Base-by-base conservation (phyloP, 1,284 basidiomycete species). In the Clitocybe nebularis region DNA sequence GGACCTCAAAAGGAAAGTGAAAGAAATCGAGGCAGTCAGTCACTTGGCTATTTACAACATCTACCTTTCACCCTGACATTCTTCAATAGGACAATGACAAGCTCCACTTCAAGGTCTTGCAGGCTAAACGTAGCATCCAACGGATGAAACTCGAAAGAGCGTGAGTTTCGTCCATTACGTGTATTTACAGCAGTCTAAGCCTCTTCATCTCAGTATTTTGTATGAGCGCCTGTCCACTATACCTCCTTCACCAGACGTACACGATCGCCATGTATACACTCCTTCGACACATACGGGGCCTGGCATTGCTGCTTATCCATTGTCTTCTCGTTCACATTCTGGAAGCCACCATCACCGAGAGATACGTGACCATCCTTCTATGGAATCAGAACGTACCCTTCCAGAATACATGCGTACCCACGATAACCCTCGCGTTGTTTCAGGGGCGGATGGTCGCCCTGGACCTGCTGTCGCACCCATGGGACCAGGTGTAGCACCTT, bases 71-170 rank as follows among this genome's bases (percentile, higher is more conserved):
- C 46, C 54, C 49, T 48, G 48, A 37, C 46, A 43, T 41, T 44
- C 47, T 39, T 48, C 20, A 56, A n/a, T n/a, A 92, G 85, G 89
- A 92, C 63, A 93, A 93, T 64, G 90, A 93, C 72, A 89, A 83
- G 66, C 74, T 93, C 44, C 78, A 87, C 55, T 79, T 84, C 69
- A 87, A 88, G 64, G 79, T 92, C 30, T 68, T 91, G 14, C 74
- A 85, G 54, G 81, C 89, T 35, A 93, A 89, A 64, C 81, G 84
- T 54, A 87, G 82, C 56, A 91, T 94, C 42, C 89, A 92, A 60
- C 76, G 91, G 32, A 84, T 93, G 77, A 84, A 89, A 60, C 72
- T 94, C 45, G 91, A 94, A 63, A 73, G 91, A 69, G 88, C 90
- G 90, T 93, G 57, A 70, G 89, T 80, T 40, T 44, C 26, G 43